Percentiles rank a stretch among this genome's conserved stretches.
Evolutionary conservation across 768 basidiomycete genomes (phyloP).

Genomic region (Amanita phalloides): DNA sequence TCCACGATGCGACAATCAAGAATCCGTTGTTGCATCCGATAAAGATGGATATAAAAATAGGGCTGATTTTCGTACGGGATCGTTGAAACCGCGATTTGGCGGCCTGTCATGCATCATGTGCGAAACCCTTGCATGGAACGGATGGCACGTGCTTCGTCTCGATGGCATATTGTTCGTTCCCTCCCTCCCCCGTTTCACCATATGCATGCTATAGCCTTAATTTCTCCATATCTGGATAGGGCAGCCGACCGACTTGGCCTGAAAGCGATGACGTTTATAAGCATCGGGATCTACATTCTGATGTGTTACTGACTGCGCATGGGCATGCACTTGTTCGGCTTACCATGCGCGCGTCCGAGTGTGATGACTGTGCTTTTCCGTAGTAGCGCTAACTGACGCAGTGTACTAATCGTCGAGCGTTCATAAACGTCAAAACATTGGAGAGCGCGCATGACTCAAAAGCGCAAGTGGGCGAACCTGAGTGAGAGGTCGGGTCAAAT

Average conservation of each 20-base stretch:
- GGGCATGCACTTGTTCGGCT: not conserved
- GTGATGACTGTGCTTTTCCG: not conserved
- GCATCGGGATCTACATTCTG: not conserved
- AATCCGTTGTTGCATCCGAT: not conserved
- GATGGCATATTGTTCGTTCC: not conserved
- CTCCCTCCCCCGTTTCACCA: not conserved
- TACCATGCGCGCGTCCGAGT: not conserved
- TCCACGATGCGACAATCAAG: not conserved
- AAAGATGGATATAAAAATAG: not conserved
- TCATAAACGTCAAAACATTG: not conserved
- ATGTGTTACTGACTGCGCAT: not conserved
- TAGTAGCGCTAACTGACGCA: not conserved
- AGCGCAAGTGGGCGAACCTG: not conserved
- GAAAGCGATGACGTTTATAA: not conserved
- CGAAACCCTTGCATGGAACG: not conserved
- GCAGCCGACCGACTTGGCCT: not conserved
- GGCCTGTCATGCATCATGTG: not conserved
- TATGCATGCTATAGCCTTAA: not conserved
- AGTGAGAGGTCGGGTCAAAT: too few species aligned
- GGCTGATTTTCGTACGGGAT: not conserved
- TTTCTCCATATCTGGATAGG: slow-evolving; percentile 4
- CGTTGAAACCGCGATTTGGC: not conserved
- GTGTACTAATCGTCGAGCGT: not conserved
- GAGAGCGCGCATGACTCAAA: not conserved
- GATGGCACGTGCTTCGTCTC: not conserved